Percentiles rank a stretch among this genome's conserved stretches.
These are phyloP conservation scores for Tanozyma kutaoensis DNA, from an alignment of 805 yeast species.

Conservation along the genomic window DNA sequence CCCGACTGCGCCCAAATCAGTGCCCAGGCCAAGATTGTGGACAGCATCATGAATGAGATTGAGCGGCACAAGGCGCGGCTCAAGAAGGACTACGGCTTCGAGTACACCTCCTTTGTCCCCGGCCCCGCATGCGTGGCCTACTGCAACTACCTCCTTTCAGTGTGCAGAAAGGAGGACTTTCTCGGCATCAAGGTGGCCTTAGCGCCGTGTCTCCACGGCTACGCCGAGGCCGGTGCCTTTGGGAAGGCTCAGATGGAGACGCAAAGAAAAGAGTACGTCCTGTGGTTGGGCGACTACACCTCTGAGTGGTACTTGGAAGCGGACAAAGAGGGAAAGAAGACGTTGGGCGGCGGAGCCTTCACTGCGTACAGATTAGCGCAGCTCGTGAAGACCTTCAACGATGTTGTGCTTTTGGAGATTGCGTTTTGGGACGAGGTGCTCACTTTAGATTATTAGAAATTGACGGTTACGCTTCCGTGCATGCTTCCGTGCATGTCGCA, in stretches of 20 bases:
- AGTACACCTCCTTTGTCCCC: slow-evolving; percentile 28
- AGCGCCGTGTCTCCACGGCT: slow-evolving; percentile 69
- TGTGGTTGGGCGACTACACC: slow-evolving; percentile 54
- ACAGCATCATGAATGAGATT: slow-evolving; percentile 41
- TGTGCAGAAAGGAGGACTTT: slow-evolving; percentile 44
- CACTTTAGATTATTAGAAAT: background rate
- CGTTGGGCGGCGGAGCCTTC: slow-evolving; percentile 35
- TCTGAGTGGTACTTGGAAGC: slow-evolving; percentile 46
- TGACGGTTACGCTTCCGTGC: background rate
- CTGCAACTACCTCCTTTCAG: slow-evolving; percentile 41
- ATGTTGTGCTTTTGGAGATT: slow-evolving; percentile 48
- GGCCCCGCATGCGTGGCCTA: slow-evolving; percentile 48
- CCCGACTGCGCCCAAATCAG: slow-evolving; percentile 38
- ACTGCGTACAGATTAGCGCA: too few relatives aligned
- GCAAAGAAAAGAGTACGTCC: slow-evolving; percentile 18
- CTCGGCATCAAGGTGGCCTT: slow-evolving; percentile 53
- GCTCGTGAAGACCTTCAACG: slow-evolving; percentile 43
- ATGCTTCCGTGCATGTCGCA: background rate
- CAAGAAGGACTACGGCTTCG: slow-evolving; percentile 24
- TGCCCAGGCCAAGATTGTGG: slow-evolving; percentile 36
- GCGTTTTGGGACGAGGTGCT: slow-evolving; percentile 52
- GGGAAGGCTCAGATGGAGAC: slow-evolving; percentile 4
- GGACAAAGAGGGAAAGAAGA: slow-evolving; percentile 32
- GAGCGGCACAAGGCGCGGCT: slow-evolving; percentile 36
- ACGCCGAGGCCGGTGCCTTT: slow-evolving; percentile 37